These are phyloP conservation scores for Aspergillus puulaauensis DNA, from an alignment of 2,329 filamentous ascomycete species.

Conservation along the genomic window DNA sequence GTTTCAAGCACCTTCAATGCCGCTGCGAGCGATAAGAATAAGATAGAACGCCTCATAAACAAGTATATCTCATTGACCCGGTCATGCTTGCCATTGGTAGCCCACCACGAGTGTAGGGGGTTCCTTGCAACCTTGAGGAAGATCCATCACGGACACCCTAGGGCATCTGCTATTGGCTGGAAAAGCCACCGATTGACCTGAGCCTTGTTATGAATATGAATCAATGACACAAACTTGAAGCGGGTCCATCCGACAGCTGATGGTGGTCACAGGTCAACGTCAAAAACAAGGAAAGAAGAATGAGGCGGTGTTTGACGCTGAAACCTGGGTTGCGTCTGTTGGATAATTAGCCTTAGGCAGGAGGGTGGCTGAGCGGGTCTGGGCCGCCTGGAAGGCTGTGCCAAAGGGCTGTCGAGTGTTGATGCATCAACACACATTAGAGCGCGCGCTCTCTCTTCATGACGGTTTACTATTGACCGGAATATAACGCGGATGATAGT, in stretches of 20 bases:
- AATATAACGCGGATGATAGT: neutral
- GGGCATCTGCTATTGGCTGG: neutral
- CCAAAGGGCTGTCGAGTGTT: neutral
- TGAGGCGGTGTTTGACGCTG: slow-evolving; percentile 16
- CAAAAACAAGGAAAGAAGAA: neutral
- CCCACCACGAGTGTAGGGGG: too few species aligned
- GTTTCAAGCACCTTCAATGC: too few species aligned
- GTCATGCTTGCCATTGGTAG: too few species aligned
- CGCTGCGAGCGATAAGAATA: too few species aligned
- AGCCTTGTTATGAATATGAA: too few species aligned
- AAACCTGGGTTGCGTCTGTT: slow-evolving; percentile 15
- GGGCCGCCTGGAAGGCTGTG: neutral
- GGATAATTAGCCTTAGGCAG: neutral
- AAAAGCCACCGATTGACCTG: neutral
- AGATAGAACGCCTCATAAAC: too few species aligned
- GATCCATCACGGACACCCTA: neutral
- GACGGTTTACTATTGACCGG: neutral
- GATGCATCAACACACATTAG: neutral
- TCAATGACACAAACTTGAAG: too few species aligned
- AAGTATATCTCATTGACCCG: too few species aligned
- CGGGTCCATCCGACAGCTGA: neutral
- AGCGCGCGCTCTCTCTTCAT: too few species aligned
- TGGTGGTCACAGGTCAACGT: neutral
- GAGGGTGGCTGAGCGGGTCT: neutral
- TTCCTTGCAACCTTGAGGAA: neutral